Conservation (phyloP, 1,139 yeast genomes). For the Saccharomyces hybrid region DNA sequence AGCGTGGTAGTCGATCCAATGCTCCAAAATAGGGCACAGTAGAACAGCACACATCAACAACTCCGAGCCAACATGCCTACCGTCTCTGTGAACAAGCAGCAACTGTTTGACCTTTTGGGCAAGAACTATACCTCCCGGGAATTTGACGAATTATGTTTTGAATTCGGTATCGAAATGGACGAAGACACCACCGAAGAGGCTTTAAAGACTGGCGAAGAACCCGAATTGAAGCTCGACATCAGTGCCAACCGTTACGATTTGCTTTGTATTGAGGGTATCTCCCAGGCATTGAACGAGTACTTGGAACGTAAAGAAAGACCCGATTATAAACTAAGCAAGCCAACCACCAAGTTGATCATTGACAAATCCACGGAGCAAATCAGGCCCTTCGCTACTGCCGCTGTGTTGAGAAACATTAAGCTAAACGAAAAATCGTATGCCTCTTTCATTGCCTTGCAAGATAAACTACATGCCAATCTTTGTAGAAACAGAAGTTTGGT, state of each 20-base stretch:
- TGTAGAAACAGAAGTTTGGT: conserved; percentile 96
- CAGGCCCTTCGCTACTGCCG: conserved; percentile 93
- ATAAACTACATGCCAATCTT: conserved; percentile 87
- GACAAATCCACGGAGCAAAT: conserved; percentile 62
- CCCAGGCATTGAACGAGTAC: conserved; percentile 88
- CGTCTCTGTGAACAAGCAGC: conserved; percentile 88
- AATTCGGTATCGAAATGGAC: conserved; percentile 94
- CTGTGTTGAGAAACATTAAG: conserved; percentile 73
- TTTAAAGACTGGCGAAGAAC: conserved; percentile 73
- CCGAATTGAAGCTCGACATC: conserved; percentile 91
- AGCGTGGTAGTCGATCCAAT: background rate
- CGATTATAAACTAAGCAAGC: conserved; percentile 51
- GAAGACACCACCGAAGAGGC: conserved; percentile 85
- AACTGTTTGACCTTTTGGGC: conserved; percentile 76
- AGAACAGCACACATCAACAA: background rate
- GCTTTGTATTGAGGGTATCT: conserved; percentile 96
- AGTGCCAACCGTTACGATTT: conserved; percentile 98
- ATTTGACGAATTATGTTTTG: conserved; percentile 94
- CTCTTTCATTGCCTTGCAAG: conserved; percentile 92
- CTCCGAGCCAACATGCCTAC: conserved; percentile 66
- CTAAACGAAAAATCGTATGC: conserved; percentile 83
- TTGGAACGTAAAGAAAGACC: conserved; percentile 66
- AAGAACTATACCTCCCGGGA: conserved; percentile 78
- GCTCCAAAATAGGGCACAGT: background rate
- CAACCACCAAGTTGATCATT: conserved; percentile 61